These are phyloP conservation scores for Zymoseptoria crescenta DNA, from an alignment of 2,329 filamentous ascomycete species.

Conservation along the genomic window DNA sequence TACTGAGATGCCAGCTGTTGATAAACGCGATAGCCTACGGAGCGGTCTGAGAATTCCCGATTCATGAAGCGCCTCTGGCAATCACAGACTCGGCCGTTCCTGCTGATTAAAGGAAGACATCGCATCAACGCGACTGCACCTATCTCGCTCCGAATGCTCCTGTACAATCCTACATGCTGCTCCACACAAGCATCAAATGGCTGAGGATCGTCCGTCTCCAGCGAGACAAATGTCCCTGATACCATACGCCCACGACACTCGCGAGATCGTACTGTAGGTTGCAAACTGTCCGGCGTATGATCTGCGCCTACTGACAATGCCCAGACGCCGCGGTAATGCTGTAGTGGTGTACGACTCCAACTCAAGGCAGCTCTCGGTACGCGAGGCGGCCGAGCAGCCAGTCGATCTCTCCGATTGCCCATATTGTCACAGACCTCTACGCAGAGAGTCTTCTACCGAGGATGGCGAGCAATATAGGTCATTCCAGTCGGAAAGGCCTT, in stretches of 20 bases:
- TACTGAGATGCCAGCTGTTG: background rate
- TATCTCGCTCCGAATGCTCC: background rate
- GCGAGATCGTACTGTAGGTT: constrained; percentile 72
- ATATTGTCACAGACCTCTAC: constrained; percentile 73
- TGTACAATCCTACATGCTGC: background rate
- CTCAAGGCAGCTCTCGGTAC: constrained; percentile 78
- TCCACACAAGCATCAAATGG: background rate
- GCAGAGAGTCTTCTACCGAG: constrained; percentile 33
- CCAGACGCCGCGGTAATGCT: constrained; percentile 81
- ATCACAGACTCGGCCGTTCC: background rate
- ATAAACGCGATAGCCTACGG: background rate
- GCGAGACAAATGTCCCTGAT: constrained; percentile 57
- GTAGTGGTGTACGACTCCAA: constrained; percentile 84
- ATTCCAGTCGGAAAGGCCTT: constrained; percentile 48
- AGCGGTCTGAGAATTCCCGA: background rate
- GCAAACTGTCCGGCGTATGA: constrained; percentile 8
- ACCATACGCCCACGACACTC: constrained; percentile 63
- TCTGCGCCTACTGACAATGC: background rate
- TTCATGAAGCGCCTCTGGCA: background rate
- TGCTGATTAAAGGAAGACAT: background rate
- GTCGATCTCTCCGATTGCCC: constrained; percentile 68
- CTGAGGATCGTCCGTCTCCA: constrained; percentile 14
- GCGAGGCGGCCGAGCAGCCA: constrained; percentile 48
- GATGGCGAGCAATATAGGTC: constrained; percentile 31
- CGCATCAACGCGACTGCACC: background rate